Evolutionary conservation across 805 yeast genomes (phyloP), one percentile per base, ranked within the genome.

Genomic region (Wickerhamiella brachini): DNA sequence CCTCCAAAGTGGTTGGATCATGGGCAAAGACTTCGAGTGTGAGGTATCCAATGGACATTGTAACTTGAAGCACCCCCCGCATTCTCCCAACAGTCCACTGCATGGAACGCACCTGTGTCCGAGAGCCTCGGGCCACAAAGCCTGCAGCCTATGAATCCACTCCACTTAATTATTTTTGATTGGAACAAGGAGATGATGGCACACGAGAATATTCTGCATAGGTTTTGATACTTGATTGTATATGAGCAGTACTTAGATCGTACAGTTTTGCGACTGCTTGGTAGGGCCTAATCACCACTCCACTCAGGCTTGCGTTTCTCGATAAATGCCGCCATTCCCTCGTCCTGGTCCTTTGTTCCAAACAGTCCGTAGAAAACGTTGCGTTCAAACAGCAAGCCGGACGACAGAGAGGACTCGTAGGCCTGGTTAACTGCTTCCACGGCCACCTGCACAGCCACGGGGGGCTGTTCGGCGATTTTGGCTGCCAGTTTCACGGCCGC

Each of bases 291-390:
- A 51, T 65, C 56, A 26, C 67, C 67, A 21, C 54, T 56, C 51
- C 64, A 71, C 3, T 61, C 59, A 4, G 75, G 65, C 59, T 60
- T 61, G 56, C 75, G 67, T 62, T 71, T 73, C 54, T 71, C 74
- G n/a, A 69, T 65, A 58, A 75, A 75, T 12, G 78, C 78, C 39
- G 64, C 51, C 78, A 75, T 74, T 10, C 79, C 79, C 59, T 74
- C 78, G 54, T 60, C 63, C 56, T 73, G 77, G 54, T 75, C 79
- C 37, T 53, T 51, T 20, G 71, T 61, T n/a, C 75, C 76, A 53
- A 74, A 75, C 48, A 75, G 59, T 1, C 68, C 60, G 57, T 74
- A 72, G 68, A 75, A 75, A 37, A 70, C 58, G n/a, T 62, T 56
- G 48, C 76, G 68, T 60, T 75, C 79, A 53, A 60, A 66, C 48